Evolutionary conservation across 225 moss, liverwort and hornwort species (phyloP), one percentile per base, ranked within the genome.

Genomic region (Ulota crispa): DNA sequence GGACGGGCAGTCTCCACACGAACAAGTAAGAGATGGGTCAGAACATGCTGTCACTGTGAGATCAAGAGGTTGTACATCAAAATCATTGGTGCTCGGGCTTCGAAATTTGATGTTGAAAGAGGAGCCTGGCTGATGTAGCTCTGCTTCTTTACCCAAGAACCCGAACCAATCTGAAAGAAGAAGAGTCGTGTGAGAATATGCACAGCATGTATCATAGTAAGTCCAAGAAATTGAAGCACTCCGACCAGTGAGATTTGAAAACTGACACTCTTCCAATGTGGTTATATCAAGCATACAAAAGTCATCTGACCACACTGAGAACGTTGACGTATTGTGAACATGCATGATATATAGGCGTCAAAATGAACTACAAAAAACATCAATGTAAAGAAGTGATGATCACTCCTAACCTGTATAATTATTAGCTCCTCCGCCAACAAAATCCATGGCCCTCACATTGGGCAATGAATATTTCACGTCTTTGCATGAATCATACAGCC

Each of bases 1-100:
- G 32, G 90, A 89, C 20, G 97, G 97, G 79, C 98, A 99, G 85
- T 99, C 98, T 32, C 95, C 95, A 83, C 98, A 99, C 37, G 98
- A 99, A 83, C 98, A 99, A 9, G 91, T 82, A 62, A 99, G 89
- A 61, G 94, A 94, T 59, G 95, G 84, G 63, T 99, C 98, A 68
- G 91, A 95, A 83, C 98, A 99, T 43, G 90, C 92, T 43, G 86
- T 64, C 37, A 93, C 85, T 67, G 87, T 26, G 21, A 82, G 84
- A 88, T 98, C 85, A 54, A 98, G 89, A 79, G 94, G 92, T 76
- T 87, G 42, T 66, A 93, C 89, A 39, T 73, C 71, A 34, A 80
- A 52, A 14, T 69, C 78, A 70, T 88, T 81, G 64, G 65, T 63
- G 47, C 75, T 86, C 60, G 88, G 83, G 56, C 91, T 93, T 64